phyloP scores from a whole-genome alignment of 2,329 filamentous ascomycete genomes.

The Penicillium sp. region DNA sequence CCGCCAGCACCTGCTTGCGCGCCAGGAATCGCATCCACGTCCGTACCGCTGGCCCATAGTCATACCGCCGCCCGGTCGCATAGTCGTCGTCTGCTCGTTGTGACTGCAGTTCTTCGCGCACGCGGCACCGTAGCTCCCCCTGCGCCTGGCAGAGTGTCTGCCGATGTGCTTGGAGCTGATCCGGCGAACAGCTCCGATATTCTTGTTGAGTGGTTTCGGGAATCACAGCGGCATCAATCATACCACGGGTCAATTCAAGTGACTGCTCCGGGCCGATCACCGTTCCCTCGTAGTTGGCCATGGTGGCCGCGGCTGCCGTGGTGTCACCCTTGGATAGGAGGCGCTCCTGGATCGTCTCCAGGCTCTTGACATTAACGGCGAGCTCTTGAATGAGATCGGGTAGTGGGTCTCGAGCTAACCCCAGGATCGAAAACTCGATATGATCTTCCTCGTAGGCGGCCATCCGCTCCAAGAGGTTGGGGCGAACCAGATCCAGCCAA shows the following conservation, averaged over 20 bases:
- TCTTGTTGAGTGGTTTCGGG: slow-evolving; percentile 23
- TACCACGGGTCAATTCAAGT: slow-evolving; percentile 34
- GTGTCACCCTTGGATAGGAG: slow-evolving; percentile 12
- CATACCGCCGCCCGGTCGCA: slow-evolving; percentile 51
- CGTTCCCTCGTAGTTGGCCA: slow-evolving; percentile 21
- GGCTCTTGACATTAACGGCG: slow-evolving; percentile 48
- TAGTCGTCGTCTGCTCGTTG: slow-evolving; percentile 43
- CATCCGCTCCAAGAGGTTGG: slow-evolving; percentile 69
- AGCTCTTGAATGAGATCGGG: slow-evolving; percentile 48
- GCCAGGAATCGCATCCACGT: slow-evolving; percentile 70
- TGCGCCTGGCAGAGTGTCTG: slow-evolving; percentile 35
- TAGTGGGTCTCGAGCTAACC: slow-evolving; percentile 69
- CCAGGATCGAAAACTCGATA: slow-evolving; percentile 75
- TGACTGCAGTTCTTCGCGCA: slow-evolving; percentile 44
- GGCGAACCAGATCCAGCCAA: slow-evolving; percentile 68
- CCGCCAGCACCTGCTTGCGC: slow-evolving; percentile 61
- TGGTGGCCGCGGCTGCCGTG: neutral
- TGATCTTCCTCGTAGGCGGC: slow-evolving; percentile 63
- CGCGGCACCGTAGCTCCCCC: slow-evolving; percentile 34
- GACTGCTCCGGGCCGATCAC: slow-evolving; percentile 40
- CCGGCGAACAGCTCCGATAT: slow-evolving; percentile 26
- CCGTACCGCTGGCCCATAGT: slow-evolving; percentile 70
- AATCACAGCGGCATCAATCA: slow-evolving; percentile 37
- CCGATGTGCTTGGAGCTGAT: slow-evolving; percentile 35
- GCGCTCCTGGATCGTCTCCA: slow-evolving; percentile 41